These are phyloP conservation scores for Pezicula carpinea DNA, from an alignment of 2,329 filamentous ascomycete genomes.

Conservation along the genomic window DNA sequence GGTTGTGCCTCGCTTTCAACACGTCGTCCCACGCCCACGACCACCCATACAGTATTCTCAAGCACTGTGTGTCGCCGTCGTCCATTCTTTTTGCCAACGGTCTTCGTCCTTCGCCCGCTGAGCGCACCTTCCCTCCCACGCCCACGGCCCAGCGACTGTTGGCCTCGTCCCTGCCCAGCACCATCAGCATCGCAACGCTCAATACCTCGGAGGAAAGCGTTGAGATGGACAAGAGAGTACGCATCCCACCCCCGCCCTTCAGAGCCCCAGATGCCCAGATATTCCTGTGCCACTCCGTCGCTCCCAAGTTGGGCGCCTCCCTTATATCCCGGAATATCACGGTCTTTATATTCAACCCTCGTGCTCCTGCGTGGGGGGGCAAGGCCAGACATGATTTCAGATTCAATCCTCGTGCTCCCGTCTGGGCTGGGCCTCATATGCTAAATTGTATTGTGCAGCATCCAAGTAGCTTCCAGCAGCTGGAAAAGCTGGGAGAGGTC, in stretches of 20 bases:
- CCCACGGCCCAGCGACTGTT: slow-evolving; percentile 17
- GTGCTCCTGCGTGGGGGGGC: too few relatives aligned
- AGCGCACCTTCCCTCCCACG: slow-evolving; percentile 27
- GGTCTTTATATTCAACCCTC: too few relatives aligned
- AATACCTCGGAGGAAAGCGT: slow-evolving; percentile 17
- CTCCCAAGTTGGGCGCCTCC: too few relatives aligned
- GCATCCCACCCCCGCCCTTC: slow-evolving; percentile 32
- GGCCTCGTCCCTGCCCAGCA: slow-evolving; percentile 25
- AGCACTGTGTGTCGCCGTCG: background rate
- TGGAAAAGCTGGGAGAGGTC: slow-evolving; percentile 89
- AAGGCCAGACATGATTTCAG: too few relatives aligned
- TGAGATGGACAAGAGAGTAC: slow-evolving; percentile 72
- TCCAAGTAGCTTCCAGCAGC: slow-evolving; percentile 82
- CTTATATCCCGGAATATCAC: too few relatives aligned
- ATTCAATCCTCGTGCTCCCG: too few relatives aligned
- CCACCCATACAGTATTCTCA: slow-evolving; percentile 17
- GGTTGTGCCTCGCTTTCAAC: too few relatives aligned
- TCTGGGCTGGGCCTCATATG: background rate
- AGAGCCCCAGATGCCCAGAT: too few relatives aligned
- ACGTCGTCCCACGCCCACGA: background rate
- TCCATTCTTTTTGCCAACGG: background rate
- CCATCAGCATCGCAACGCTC: slow-evolving; percentile 28
- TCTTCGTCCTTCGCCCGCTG: slow-evolving; percentile 10
- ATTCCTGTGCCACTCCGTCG: too few relatives aligned
- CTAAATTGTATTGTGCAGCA: background rate